phyloP scores from a whole-genome alignment of 257 asterid species.

The Fraxinus cuspidata region DNA sequence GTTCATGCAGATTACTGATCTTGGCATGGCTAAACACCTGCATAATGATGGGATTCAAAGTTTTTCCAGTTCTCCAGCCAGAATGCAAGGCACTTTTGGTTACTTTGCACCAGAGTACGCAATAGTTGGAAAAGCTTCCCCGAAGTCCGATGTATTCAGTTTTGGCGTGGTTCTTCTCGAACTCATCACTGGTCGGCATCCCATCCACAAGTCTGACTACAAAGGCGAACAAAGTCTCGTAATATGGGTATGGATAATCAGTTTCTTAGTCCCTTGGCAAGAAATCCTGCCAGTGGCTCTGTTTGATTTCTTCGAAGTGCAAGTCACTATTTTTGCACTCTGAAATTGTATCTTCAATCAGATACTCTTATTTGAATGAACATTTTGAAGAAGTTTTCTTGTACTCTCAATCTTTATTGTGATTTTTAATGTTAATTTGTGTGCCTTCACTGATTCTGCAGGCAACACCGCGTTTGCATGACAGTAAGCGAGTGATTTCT shows the following conservation, averaged over 20 bases:
- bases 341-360: neutral
- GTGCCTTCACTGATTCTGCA: conserved; percentile 31
- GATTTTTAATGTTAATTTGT: neutral
- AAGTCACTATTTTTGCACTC: neutral
- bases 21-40: conserved; percentile 96
- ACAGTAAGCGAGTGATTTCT: conserved; percentile 68
- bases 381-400: neutral
- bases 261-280: neutral
- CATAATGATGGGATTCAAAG: conserved; percentile 68
- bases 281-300: conserved; percentile 1
- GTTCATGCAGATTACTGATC: conserved; percentile 76
- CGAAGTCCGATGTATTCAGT: conserved; percentile 95
- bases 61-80: conserved; percentile 80
- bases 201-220: conserved; percentile 60
- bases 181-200: conserved; percentile 76
- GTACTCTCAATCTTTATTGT: neutral
- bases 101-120: conserved; percentile 98
- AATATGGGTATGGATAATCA: conserved; percentile 71
- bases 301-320: neutral
- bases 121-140: conserved; percentile 80
- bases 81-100: conserved; percentile 98
- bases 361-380: neutral
- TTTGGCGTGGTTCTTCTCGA: conserved; percentile 98
- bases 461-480: conserved; percentile 82
- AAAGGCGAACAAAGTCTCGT: conserved; percentile 83